Evolutionary conservation across 495 filamentous ascomycete genomes (phyloP).

Genomic region (Penicillium odoratum): DNA sequence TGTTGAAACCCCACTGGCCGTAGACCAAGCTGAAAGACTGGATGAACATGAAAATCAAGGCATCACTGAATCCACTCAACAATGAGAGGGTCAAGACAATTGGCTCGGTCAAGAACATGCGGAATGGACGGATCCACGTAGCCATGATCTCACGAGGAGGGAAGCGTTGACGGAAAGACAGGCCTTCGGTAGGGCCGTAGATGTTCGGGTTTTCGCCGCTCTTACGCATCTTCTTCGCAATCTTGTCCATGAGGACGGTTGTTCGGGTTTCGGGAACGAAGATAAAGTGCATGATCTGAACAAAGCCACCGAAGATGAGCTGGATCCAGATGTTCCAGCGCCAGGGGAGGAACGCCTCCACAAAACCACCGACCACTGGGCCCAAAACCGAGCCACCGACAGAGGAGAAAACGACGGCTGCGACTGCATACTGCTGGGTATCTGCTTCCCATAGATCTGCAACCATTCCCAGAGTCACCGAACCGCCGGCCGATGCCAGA

Average conservation of each 20-base stretch:
- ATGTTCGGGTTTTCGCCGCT: constrained; percentile 54
- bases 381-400: constrained; percentile 77
- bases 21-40: constrained; percentile 61
- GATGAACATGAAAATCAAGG: constrained; percentile 67
- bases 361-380: constrained; percentile 77
- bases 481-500: constrained; percentile 71
- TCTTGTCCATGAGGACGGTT: constrained; percentile 59
- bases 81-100: constrained; percentile 60
- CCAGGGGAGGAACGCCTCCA: constrained; percentile 65
- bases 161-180: constrained; percentile 58
- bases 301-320: constrained; percentile 67
- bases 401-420: constrained; percentile 73
- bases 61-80: constrained; percentile 62
- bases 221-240: constrained; percentile 55
- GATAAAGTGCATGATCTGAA: constrained; percentile 65
- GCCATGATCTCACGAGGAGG: constrained; percentile 53
- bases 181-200: constrained; percentile 64
- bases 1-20: constrained; percentile 56
- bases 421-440: constrained; percentile 65
- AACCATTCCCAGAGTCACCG: constrained; percentile 79
- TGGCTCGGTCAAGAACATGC: constrained; percentile 61
- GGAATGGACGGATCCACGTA: constrained; percentile 61
- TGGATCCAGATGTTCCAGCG: constrained; percentile 81
- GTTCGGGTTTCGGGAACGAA: constrained; percentile 59
- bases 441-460: constrained; percentile 78